Base-by-base conservation (phyloP, 2,329 filamentous ascomycete species). In the Podosphaera xanthii region DNA sequence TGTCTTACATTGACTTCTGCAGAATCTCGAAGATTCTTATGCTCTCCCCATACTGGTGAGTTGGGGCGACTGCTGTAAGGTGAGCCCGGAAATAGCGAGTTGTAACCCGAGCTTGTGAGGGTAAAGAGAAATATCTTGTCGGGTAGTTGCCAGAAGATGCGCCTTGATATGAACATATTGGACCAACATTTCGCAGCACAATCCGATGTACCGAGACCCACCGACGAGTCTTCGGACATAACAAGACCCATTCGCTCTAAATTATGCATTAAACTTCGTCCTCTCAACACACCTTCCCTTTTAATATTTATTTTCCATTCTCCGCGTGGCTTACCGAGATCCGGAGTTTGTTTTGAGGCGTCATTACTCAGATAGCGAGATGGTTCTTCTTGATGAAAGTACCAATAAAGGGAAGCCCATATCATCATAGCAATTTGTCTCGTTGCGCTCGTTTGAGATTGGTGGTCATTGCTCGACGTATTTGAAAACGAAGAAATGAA, bases 371-470 rank as follows among this genome's bases (percentile, higher is more conserved):
- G 68, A 57, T 80, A 77, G 0, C 78, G 75, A 31, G 77, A 75
- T 0, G 91, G 91, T 65, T 84, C 78, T 0, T 82, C 78, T 70
- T 94, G 87, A 72, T 96, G 90, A 66, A 96, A 97, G 74, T 97
- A 97, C 91, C 91, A 97, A 74, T 88, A 95, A 49, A 97, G 75
- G 0, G 88, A 90, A 40, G 89, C 82, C 87, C 88, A 97, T 5
- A 97, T 77, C 85, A 96, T 94, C 87, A 96, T 89, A 64, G 91
- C 91, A 61, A 95, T 87, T 72, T 94, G 87, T 52, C 90, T 77
- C 0, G 88, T 92, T 0, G 87, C 87, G 62, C 88, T 94, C 12
- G 77, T 81, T 1, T 84, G 79, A 0, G 87, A 81, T 68, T 86
- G 87, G 73, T 85, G 94, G 56, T 95, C 88, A 68, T 73, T 80